phyloP scores from a whole-genome alignment of 1,284 basidiomycete genomes.

The Naganishia sp. region DNA sequence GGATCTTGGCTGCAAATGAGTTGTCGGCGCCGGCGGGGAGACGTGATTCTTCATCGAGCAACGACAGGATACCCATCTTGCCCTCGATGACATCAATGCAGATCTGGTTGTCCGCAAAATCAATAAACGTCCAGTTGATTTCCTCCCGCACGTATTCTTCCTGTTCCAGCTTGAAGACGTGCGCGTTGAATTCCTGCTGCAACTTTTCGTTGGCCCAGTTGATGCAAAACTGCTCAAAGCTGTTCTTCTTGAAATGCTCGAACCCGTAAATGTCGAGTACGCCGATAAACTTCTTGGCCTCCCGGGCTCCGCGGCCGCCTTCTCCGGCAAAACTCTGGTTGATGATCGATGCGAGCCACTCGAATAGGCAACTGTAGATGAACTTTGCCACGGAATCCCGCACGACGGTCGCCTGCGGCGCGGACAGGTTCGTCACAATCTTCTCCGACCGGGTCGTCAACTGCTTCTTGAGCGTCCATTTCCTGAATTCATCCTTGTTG shows the following conservation, averaged over 20 bases:
- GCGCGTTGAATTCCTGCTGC: slow-evolving; percentile 79
- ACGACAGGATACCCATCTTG: slow-evolving; percentile 88
- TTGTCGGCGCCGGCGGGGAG: slow-evolving; percentile 89
- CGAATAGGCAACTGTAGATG: slow-evolving; percentile 97
- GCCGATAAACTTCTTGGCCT: slow-evolving; percentile 96
- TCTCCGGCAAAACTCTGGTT: slow-evolving; percentile 94
- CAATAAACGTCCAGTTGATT: slow-evolving; percentile 99
- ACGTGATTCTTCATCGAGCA: slow-evolving; percentile 97
- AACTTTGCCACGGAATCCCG: slow-evolving; percentile 97
- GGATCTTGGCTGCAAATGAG: slow-evolving; percentile 92
- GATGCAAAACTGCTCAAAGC: slow-evolving; percentile 99
- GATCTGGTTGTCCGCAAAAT: slow-evolving; percentile 95
- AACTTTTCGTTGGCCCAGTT: slow-evolving; percentile 98
- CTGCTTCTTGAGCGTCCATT: slow-evolving; percentile 98
- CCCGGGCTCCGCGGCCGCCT: slow-evolving; percentile 76
- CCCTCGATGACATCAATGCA: slow-evolving; percentile 99
- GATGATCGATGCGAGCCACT: slow-evolving; percentile 93
- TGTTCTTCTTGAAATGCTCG: slow-evolving; percentile 98
- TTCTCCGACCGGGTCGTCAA: slow-evolving; percentile 92
- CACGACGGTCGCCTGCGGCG: slow-evolving; percentile 89
- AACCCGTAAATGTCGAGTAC: slow-evolving; percentile 94
- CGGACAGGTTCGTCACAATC: slow-evolving; percentile 84
- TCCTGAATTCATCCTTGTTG: slow-evolving; percentile 91
- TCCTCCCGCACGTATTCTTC: slow-evolving; percentile 98
- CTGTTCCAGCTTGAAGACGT: slow-evolving; percentile 99